These are phyloP conservation scores for Saksenaea oblongispora DNA, from an alignment of 371 early-diverging fungal genomes.

Conservation along the genomic window DNA sequence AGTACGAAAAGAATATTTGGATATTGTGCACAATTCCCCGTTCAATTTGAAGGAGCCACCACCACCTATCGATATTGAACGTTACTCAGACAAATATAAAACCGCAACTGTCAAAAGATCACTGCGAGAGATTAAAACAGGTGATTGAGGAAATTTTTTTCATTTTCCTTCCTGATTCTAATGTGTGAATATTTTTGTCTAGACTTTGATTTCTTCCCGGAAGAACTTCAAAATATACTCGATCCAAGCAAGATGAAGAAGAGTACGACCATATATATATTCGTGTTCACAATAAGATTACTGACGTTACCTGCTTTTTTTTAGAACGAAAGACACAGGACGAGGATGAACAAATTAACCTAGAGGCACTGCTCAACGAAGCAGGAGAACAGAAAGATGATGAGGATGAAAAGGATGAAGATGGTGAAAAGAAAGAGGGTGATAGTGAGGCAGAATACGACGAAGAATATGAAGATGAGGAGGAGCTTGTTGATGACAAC, in stretches of 20 bases:
- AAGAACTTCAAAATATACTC: conserved; percentile 46
- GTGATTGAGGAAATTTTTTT: conserved; percentile 16
- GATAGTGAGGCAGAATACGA: conserved; percentile 25
- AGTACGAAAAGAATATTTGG: conserved; percentile 30
- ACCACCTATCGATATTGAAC: conserved; percentile 47
- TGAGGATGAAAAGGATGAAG: conserved; percentile 23
- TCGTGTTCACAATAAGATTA: neutral
- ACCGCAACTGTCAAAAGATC: conserved; percentile 21
- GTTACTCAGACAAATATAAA: conserved; percentile 53
- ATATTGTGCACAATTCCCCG: conserved; percentile 35
- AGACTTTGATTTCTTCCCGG: conserved; percentile 54
- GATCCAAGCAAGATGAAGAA: conserved; percentile 45
- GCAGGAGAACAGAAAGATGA: conserved; percentile 33
- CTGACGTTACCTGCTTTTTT: neutral
- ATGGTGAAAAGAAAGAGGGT: conserved; percentile 33
- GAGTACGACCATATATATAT: conserved; percentile 29
- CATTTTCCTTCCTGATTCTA: neutral
- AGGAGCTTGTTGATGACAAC: conserved; percentile 51
- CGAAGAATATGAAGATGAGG: conserved; percentile 54
- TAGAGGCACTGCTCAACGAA: conserved; percentile 34
- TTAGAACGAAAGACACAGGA: conserved; percentile 27
- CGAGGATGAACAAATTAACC: conserved; percentile 20
- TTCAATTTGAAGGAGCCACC: conserved; percentile 36
- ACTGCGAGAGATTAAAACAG: conserved; percentile 44
- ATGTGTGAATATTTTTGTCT: neutral